Percentiles rank a stretch among this genome's conserved stretches.
Evolutionary conservation across 345 rosid species (phyloP).

Genomic region (Gossypium stocksii): DNA sequence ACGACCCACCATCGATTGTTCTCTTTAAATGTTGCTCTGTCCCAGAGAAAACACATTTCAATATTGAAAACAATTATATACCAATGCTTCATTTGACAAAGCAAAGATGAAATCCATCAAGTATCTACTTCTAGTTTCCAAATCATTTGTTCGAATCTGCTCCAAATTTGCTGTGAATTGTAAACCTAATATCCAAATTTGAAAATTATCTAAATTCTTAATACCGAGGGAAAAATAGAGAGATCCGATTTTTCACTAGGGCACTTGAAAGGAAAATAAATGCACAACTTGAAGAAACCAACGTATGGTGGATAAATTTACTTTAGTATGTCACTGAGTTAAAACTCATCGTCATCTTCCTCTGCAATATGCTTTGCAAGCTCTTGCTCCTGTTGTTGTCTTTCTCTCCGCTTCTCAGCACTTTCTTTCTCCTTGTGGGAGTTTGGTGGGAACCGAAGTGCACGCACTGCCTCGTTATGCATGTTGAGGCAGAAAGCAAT

Average conservation of each 20-base stretch:
- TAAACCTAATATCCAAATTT: no score
- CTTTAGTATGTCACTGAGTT: background rate
- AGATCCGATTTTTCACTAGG: background rate
- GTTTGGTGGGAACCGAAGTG: conserved; percentile 53
- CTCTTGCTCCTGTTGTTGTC: conserved; percentile 55
- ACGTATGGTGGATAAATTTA: background rate
- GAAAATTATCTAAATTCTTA: no score
- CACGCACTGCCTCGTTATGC: conserved; percentile 61
- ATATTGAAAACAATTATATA: no score
- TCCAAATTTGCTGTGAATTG: background rate
- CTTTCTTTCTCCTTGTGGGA: conserved; percentile 58
- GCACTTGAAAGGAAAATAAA: conserved; percentile 12
- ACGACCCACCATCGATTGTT: no score
- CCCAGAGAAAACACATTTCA: no score
- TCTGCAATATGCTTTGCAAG: conserved; percentile 60
- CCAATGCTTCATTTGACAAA: no score
- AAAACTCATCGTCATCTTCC: conserved; percentile 55
- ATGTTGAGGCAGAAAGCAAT: conserved; percentile 57
- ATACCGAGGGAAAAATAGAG: background rate
- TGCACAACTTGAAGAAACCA: conserved; percentile 1
- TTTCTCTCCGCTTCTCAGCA: conserved; percentile 54
- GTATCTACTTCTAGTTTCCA: no score
- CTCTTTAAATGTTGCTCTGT: no score
- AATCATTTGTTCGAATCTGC: background rate
- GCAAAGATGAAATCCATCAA: no score